Evolutionary conservation across 1,284 basidiomycete species (phyloP), one percentile per base, ranked within the genome.

Genomic region (Puccinia coronata): DNA sequence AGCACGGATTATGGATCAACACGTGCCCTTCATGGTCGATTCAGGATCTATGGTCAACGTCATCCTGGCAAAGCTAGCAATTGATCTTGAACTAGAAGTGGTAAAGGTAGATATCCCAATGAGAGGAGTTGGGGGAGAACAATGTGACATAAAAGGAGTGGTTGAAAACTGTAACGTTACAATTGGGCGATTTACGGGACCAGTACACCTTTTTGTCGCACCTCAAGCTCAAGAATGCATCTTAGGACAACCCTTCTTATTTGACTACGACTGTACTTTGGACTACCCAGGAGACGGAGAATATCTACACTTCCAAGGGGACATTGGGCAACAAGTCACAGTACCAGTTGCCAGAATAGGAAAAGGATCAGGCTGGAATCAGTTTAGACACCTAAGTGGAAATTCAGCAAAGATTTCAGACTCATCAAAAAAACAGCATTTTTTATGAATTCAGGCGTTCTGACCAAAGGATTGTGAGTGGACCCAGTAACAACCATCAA

Each of bases 61-160:
- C 14, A 63, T 63, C 34, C 59, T 28, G 34, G 23, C 6, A 34
- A 12, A 39, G 18, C 16, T 28, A 2, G 63, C 63, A 4, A 65
- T 43, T 39, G 39, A 65, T 39, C 34, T 65, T 2, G 63, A 43
- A 5, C 18, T 65, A 9, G 63, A 65, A 65, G 63, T 65, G 12
- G 63, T 65, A n/a, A 20, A 65, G n/a, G 63, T 65, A 18, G 63
- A 65, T 12, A 65, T 65, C 11, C 63, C 63, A 18, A 65, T 65
- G 63, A 36, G 18, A 20, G 63, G 63, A 36, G 25, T 65, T 39
- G 63, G 63, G 16, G 63, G 63, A 11, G 63, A 65, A 39, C 3
- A n/a, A 20, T 65, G 63, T 39, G 39, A 65, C 23, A 65, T 65
- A 16, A 65, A 43, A 20, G 63, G 63, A 39, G 63, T 65, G 31